A percentile compares a stretch with the other conserved stretches of the same genome.
These are phyloP conservation scores for Euryodendron excelsum DNA, from an alignment of 148 eudicot species.

Conservation along the genomic window DNA sequence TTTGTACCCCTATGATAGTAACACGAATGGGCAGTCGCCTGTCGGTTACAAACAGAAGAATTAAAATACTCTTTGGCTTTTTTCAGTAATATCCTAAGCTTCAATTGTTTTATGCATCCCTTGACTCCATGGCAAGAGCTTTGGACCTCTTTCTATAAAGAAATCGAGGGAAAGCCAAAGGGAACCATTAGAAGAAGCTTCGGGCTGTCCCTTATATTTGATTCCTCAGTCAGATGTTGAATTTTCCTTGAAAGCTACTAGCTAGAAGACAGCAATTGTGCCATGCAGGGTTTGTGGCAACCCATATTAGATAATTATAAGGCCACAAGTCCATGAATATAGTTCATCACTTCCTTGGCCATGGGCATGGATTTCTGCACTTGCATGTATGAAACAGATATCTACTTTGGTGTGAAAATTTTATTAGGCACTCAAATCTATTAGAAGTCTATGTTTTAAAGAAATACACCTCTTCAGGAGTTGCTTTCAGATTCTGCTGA, in stretches of 20 bases:
- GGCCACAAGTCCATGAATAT: neutral
- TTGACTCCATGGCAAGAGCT: slow-evolving; percentile 6
- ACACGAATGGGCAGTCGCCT: slow-evolving; percentile 17
- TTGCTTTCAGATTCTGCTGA: too few relatives aligned
- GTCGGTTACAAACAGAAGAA: slow-evolving; percentile 13
- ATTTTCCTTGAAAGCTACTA: neutral
- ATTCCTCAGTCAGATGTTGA: neutral
- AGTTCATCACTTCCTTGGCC: neutral
- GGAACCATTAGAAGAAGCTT: slow-evolving; percentile 4
- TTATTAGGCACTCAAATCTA: too few relatives aligned
- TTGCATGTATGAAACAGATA: too few relatives aligned
- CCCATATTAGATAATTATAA: neutral
- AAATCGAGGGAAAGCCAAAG: neutral
- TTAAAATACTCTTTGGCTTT: neutral
- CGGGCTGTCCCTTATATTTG: neutral
- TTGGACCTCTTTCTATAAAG: neutral
- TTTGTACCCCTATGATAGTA: neutral
- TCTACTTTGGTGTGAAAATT: too few relatives aligned
- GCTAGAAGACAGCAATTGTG: neutral
- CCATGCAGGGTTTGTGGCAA: neutral
- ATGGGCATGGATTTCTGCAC: too few relatives aligned
- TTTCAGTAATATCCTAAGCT: neutral
- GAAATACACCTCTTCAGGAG: too few relatives aligned
- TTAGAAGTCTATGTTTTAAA: too few relatives aligned
- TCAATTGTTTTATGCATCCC: neutral